These are phyloP conservation scores for Volvariella volvacea DNA, from an alignment of 1,284 basidiomycete genomes.

Conservation along the genomic window DNA sequence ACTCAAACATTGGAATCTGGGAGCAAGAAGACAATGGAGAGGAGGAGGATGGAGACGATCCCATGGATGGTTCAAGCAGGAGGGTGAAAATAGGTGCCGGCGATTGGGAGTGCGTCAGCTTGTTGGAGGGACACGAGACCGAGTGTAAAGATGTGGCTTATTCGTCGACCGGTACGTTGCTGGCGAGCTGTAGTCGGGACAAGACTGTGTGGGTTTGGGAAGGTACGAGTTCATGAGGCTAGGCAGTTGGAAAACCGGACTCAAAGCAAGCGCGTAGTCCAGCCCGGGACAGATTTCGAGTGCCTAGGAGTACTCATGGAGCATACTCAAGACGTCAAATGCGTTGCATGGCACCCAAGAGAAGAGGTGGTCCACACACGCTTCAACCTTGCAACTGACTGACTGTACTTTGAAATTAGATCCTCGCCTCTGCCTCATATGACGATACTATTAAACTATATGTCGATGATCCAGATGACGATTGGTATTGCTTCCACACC, in stretches of 20 bases:
- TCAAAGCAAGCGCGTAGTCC: conserved; percentile 42
- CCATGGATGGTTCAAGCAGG: conserved; percentile 18
- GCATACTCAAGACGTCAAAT: conserved; percentile 96
- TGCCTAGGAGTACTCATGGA: conserved; percentile 97
- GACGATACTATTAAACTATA: conserved; percentile 96
- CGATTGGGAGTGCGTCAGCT: conserved; percentile 84
- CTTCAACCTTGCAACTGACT: conserved; percentile 9
- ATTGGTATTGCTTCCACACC: conserved; percentile 89
- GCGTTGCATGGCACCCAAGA: conserved; percentile 88
- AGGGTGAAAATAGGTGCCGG: conserved; percentile 16
- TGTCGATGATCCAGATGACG: conserved; percentile 89
- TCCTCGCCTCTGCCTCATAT: conserved; percentile 95
- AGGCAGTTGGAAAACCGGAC: too few species aligned
- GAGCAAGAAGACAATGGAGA: conserved; percentile 44
- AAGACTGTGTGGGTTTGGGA: conserved; percentile 99
- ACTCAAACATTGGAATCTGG: conserved; percentile 91
- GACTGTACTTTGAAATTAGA: conserved; percentile 39
- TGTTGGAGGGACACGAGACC: conserved; percentile 94
- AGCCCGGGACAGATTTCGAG: conserved; percentile 92
- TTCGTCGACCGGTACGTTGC: conserved; percentile 70
- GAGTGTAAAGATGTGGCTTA: conserved; percentile 96
- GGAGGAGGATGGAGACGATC: conserved; percentile 36
- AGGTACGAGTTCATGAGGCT: conserved; percentile 49
- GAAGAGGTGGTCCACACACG: conserved; percentile 65
- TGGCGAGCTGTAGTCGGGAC: conserved; percentile 93